Evolutionary conservation across 2,329 filamentous ascomycete species (phyloP).

Genomic region (Talaromyces sp.): DNA sequence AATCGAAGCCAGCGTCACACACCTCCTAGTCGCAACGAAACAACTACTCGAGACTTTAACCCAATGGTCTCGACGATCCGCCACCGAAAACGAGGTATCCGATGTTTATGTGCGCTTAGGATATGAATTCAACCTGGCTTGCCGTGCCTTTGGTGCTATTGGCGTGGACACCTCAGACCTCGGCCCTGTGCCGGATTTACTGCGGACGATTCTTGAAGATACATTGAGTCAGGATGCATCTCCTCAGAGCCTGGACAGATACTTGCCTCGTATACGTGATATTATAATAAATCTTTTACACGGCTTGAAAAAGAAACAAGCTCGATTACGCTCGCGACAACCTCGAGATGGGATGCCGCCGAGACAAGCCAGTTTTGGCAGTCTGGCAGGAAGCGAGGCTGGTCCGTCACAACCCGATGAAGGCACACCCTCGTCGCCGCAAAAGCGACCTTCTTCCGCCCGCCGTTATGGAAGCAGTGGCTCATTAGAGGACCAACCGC

Average conservation of each 20-base stretch:
- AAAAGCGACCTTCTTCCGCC: constrained; percentile 30
- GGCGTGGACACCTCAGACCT: constrained; percentile 93
- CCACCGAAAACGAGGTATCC: constrained; percentile 91
- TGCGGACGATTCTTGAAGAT: constrained; percentile 88
- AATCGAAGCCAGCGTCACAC: constrained; percentile 98
- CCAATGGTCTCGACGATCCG: constrained; percentile 90
- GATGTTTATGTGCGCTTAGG: constrained; percentile 96
- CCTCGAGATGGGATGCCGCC: constrained; percentile 40
- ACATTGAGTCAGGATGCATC: constrained; percentile 96
- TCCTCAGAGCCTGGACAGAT: constrained; percentile 87
- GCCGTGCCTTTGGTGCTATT: constrained; percentile 92
- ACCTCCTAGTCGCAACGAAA: constrained; percentile 95
- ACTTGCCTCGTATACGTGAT: constrained; percentile 88
- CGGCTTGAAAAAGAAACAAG: constrained; percentile 94
- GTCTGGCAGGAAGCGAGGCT: constrained; percentile 40
- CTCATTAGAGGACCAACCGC: constrained; percentile 34
- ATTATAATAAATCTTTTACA: constrained; percentile 98
- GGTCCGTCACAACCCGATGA: constrained; percentile 45
- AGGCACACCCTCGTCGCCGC: constrained; percentile 29
- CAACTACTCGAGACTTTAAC: constrained; percentile 96
- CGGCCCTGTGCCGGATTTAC: constrained; percentile 87
- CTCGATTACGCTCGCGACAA: constrained; percentile 66
- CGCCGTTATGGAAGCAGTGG: constrained; percentile 40
- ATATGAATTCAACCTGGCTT: constrained; percentile 99
- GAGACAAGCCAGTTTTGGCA: constrained; percentile 48